Evolutionary conservation across 176 grass and related monocot genomes (phyloP).

Genomic region (Phoenix roebelenii): DNA sequence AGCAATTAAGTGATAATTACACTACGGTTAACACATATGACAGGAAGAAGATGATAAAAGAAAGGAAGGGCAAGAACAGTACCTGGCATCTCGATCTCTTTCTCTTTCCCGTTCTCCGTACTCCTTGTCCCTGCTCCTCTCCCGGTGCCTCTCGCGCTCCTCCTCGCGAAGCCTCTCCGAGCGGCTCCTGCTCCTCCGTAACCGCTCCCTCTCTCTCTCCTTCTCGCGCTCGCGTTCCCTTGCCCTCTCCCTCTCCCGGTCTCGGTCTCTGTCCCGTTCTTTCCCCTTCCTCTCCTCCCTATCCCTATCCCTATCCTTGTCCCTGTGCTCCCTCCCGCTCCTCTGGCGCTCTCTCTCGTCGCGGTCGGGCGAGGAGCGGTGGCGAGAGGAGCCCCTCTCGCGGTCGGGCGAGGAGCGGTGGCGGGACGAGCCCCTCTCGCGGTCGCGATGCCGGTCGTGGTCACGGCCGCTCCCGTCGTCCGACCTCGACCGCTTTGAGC

Average conservation of each 20-base stretch:
- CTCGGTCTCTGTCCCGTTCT: conserved; percentile 19
- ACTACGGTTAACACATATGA: no score
- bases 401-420: conserved; percentile 16
- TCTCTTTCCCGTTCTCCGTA: conserved; percentile 34
- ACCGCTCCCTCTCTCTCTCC: conserved; percentile 26
- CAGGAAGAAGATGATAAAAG: background rate
- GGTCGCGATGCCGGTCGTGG: conserved; percentile 19
- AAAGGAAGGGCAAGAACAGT: conserved; percentile 18
- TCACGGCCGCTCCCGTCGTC: conserved; percentile 46
- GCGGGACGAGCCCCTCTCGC: conserved; percentile 27
- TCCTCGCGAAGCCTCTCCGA: conserved; percentile 50
- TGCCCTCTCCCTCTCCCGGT: conserved; percentile 33
- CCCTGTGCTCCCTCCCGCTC: conserved; percentile 40
- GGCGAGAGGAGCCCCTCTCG: conserved; percentile 27
- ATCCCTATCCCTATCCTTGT: conserved; percentile 39
- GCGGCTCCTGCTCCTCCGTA: conserved; percentile 61
- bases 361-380: conserved; percentile 15
- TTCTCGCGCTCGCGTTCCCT: conserved; percentile 23
- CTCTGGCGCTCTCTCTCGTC: conserved; percentile 30
- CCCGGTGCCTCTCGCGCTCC: conserved; percentile 41
- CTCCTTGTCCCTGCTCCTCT: conserved; percentile 42
- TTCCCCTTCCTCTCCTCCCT: conserved; percentile 40
- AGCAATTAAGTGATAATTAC: no score
- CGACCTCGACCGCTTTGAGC: conserved; percentile 54
- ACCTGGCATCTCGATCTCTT: conserved; percentile 66